Evolutionary conservation across 2,329 filamentous ascomycete genomes (phyloP), one percentile per base, ranked within the genome.

Genomic region (Cercospora sesami): DNA sequence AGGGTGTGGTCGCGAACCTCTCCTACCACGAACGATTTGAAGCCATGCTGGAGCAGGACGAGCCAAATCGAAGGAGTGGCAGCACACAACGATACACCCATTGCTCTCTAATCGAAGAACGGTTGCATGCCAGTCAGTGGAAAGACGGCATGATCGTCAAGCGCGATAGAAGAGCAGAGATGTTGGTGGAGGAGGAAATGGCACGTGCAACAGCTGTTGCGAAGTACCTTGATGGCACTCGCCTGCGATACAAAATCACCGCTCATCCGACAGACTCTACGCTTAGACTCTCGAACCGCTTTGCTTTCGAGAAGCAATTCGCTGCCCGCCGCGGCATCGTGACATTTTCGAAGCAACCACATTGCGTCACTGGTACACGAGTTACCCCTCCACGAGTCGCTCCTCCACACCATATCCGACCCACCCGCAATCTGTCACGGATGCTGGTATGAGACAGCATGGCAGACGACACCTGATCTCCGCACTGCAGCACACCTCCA

Each of bases 291-390:
- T 10, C 36, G 10, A 12, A 21, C 42, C 18, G 30, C 28, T 23
- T 60, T 23, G 31, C 58, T 60, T 36, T 60, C 28, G 18, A n/a
- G 23, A 48, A 48, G 23, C 33, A 48, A 23, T 48, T 62, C 16
- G 31, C 31, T 60, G 18, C 58, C 33, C 31, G 53, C 26, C 21
- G 53, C 26, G n/a, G 26, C 26, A 33, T 31, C 53, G 26, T 31
- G 7, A 33, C 53, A 30, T 58, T 33, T 30, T 12, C 14, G 21
- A 14, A n/a, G 8, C 61, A 26, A 28, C 61, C 26, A 28, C 42
- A 63, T 63, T 63, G 48, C 61, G 61, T 63, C 61, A 63, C 61
- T 8, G 48, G 18, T n/a, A 18, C 23, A 23, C 5, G 16, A 36
- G 5, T n/a, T 63, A 45, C 60, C 60, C 45, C 61, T 63, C 61